These are phyloP conservation scores for Moesziomyces antarcticus DNA, from an alignment of 1,284 basidiomycete genomes.

Conservation along the genomic window DNA sequence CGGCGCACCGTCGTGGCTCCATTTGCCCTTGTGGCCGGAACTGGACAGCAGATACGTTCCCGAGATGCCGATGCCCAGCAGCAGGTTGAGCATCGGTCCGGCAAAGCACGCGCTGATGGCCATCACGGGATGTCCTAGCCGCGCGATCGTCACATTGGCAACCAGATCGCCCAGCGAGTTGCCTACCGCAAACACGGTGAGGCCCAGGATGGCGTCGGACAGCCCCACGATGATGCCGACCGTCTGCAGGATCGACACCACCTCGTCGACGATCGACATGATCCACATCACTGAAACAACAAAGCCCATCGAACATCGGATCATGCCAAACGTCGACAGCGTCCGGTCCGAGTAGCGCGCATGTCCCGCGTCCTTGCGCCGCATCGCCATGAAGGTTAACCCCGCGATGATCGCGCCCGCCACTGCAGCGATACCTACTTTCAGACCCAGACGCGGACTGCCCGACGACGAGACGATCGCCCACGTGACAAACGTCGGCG, in stretches of 20 bases:
- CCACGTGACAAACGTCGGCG: slow-evolving; percentile 59
- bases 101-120: slow-evolving; percentile 90
- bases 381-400: slow-evolving; percentile 29
- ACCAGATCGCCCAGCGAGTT: slow-evolving; percentile 96
- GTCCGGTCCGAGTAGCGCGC: slow-evolving; percentile 38
- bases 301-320: slow-evolving; percentile 59
- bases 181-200: slow-evolving; percentile 95
- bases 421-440: slow-evolving; percentile 21
- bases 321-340: slow-evolving; percentile 28
- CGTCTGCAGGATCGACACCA: slow-evolving; percentile 73
- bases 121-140: slow-evolving; percentile 65
- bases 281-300: slow-evolving; percentile 63
- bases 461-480: slow-evolving; percentile 42
- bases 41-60: slow-evolving; percentile 69
- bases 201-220: slow-evolving; percentile 94
- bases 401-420: slow-evolving; percentile 11
- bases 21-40: slow-evolving; percentile 14
- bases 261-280: slow-evolving; percentile 64
- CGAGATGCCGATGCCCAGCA: slow-evolving; percentile 86
- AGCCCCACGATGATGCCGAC: slow-evolving; percentile 92
- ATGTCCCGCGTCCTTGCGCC: slow-evolving; percentile 23
- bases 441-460: slow-evolving; percentile 10
- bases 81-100: slow-evolving; percentile 94
- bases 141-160: slow-evolving; percentile 84
- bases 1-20: slow-evolving; percentile 15